Conservation (phyloP, 2,329 filamentous ascomycete species). For the Neonectria coccinea region DNA sequence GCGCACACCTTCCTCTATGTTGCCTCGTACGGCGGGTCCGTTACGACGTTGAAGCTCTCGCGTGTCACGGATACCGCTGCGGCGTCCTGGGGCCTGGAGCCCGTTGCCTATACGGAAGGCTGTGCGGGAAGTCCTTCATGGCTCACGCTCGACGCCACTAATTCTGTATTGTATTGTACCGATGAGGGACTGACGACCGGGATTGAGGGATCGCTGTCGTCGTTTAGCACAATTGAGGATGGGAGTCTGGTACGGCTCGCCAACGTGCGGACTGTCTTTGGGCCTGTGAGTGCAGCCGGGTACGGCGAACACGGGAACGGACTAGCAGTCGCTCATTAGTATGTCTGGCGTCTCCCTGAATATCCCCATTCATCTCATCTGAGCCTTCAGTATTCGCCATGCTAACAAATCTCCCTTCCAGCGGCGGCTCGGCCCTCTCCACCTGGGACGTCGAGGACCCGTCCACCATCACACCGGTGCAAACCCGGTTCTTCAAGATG, state of each 20-base stretch:
- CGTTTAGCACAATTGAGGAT: constrained; percentile 52
- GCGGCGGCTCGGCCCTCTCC: constrained; percentile 56
- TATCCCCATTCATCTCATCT: neutral
- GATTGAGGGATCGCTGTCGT: constrained; percentile 61
- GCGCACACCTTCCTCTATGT: constrained; percentile 54
- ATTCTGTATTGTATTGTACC: constrained; percentile 67
- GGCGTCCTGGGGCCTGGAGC: constrained; percentile 50
- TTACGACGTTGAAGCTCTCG: constrained; percentile 61
- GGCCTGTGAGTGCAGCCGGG: constrained; percentile 58
- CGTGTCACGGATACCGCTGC: constrained; percentile 33
- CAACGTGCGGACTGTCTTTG: constrained; percentile 50
- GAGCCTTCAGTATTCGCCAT: neutral
- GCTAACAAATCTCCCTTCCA: constrained; percentile 38
- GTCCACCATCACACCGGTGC: constrained; percentile 49
- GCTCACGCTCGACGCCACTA: constrained; percentile 66
- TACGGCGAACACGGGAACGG: constrained; percentile 57
- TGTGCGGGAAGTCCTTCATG: constrained; percentile 70
- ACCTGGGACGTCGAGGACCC: constrained; percentile 59
- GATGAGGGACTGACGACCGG: constrained; percentile 65
- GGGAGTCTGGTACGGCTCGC: constrained; percentile 55
- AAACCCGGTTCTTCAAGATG: constrained; percentile 56
- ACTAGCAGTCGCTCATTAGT: constrained; percentile 61
- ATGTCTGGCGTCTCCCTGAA: constrained; percentile 40
- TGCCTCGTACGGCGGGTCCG: constrained; percentile 60
- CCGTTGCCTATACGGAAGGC: constrained; percentile 56